phyloP scores from a whole-genome alignment of 345 rosid genomes.

The Linum tenue region DNA sequence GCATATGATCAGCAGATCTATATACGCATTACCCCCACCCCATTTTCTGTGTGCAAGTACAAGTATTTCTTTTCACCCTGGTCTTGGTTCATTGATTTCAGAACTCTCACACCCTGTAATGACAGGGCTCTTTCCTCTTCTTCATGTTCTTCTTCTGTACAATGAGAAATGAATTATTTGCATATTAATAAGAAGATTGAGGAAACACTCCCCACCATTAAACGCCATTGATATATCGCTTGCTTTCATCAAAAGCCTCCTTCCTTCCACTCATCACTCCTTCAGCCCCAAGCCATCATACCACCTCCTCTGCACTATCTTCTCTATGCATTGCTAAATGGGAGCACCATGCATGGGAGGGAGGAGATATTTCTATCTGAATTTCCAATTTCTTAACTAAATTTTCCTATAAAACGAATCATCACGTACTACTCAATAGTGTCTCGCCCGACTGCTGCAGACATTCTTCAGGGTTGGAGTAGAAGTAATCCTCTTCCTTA shows the following conservation, averaged over 20 bases:
- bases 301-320: slow-evolving; percentile 14
- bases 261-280: too few relatives aligned
- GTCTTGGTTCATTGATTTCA: slow-evolving; percentile 7
- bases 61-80: neutral
- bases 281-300: too few relatives aligned
- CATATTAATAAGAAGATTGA: slow-evolving; percentile 4
- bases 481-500: slow-evolving; percentile 91
- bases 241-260: too few relatives aligned
- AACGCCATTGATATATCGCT: too few relatives aligned
- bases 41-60: neutral
- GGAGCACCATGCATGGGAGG: neutral
- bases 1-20: slow-evolving; percentile 3
- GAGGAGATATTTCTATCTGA: slow-evolving; percentile 8
- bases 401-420: neutral
- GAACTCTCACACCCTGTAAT: slow-evolving; percentile 29
- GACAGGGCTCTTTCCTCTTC: slow-evolving; percentile 19
- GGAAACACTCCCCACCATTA: too few relatives aligned
- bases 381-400: slow-evolving; percentile 1
- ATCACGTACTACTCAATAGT: slow-evolving; percentile 32
- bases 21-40: slow-evolving; percentile 29
- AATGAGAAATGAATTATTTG: slow-evolving; percentile 25
- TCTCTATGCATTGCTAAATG: neutral
- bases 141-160: slow-evolving; percentile 26
- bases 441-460: slow-evolving; percentile 39
- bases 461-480: slow-evolving; percentile 91